Percentiles rank a stretch among this genome's conserved stretches.
These are phyloP conservation scores for Arabidopsis thaliana DNA, from an alignment of 345 rosid genomes.

Conservation along the genomic window TAIR10.1 NC_003076.8:2699001-2699500, in stretches of 20 bases:
- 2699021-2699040: background rate
- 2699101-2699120: conserved; percentile 22
- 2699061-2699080: background rate
- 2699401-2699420: conserved; percentile 67
- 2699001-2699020: background rate
- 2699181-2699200: conserved; percentile 41
- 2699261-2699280: conserved; percentile 20
- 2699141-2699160: conserved; percentile 40
- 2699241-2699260: background rate
- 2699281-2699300: conserved; percentile 15
- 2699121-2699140: conserved; percentile 31
- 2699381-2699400: conserved; percentile 72
- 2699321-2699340: conserved; percentile 31
- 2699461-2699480: conserved; percentile 69
- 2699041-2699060: background rate
- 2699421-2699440: conserved; percentile 73
- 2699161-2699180: conserved; percentile 37
- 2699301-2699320: conserved; percentile 15
- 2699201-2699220: conserved; percentile 40
- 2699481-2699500: conserved; percentile 64
- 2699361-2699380: conserved; percentile 85
- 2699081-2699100: background rate
- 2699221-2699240: conserved; percentile 31
- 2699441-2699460: conserved; percentile 65
- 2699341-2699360: conserved; percentile 46